These are phyloP conservation scores for Claviceps fusiformis DNA, from an alignment of 2,329 filamentous ascomycete genomes.

Conservation along the genomic window DNA sequence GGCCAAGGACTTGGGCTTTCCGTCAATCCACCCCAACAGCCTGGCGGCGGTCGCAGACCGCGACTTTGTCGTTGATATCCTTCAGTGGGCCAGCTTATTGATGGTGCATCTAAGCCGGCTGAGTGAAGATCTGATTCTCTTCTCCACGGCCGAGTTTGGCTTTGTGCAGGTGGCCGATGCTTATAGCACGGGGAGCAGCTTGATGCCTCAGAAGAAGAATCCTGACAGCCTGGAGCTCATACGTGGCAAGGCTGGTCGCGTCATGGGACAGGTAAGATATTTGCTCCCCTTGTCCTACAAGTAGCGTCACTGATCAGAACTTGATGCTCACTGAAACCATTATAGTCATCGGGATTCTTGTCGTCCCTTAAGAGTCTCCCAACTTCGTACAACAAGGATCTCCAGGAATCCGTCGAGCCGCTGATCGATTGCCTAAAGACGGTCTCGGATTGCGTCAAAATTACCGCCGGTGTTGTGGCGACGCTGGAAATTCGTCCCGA, in stretches of 20 bases:
- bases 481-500: constrained; percentile 3
- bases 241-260: not conserved
- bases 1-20: constrained; percentile 54
- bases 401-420: not conserved
- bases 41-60: constrained; percentile 58
- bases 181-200: not conserved
- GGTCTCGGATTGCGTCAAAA: constrained; percentile 1
- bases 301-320: not conserved
- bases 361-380: constrained; percentile 2
- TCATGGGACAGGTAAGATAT: not conserved
- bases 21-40: constrained; percentile 54
- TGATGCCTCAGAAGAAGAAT: constrained; percentile 8
- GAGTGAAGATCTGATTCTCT: not conserved
- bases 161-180: constrained; percentile 1
- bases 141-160: constrained; percentile 1
- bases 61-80: constrained; percentile 59
- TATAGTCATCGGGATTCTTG: not conserved
- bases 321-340: not conserved
- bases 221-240: constrained; percentile 13
- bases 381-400: constrained; percentile 3
- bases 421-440: constrained; percentile 1
- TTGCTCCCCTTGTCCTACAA: not conserved
- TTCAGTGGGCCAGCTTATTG: constrained; percentile 19
- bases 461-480: not conserved
- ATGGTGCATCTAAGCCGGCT: constrained; percentile 8